A percentile compares a stretch with the other conserved stretches of the same genome.
Evolutionary conservation across 805 yeast species (phyloP).

Genomic region (Pichia heedii): DNA sequence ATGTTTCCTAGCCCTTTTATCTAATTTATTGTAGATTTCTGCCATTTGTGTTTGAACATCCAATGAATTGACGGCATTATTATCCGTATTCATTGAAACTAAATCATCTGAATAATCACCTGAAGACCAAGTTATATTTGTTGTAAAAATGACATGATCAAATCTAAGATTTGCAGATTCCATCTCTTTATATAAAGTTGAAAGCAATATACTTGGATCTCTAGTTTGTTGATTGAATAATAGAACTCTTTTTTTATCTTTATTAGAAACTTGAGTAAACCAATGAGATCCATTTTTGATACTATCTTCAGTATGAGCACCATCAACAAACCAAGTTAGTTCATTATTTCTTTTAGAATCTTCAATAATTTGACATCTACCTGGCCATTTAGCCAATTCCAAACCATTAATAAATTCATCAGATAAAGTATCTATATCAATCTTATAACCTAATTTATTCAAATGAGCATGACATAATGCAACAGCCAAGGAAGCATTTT

Average conservation of each 20-base stretch:
- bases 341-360: conserved; percentile 30
- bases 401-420: conserved; percentile 50
- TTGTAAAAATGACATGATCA: conserved; percentile 75
- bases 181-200: conserved; percentile 39
- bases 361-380: conserved; percentile 73
- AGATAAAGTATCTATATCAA: conserved; percentile 33
- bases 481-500: conserved; percentile 84
- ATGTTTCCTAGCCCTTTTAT: conserved; percentile 32
- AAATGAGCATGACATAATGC: conserved; percentile 59
- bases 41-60: conserved; percentile 73
- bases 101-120: conserved; percentile 77
- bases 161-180: conserved; percentile 36
- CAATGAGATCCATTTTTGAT: conserved; percentile 74
- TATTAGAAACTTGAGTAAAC: conserved; percentile 41
- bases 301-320: conserved; percentile 92
- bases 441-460: conserved; percentile 34
- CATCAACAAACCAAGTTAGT: conserved; percentile 81
- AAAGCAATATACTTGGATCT: conserved; percentile 62
- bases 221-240: conserved; percentile 93
- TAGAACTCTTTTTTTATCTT: conserved; percentile 36
- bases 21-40: conserved; percentile 54
- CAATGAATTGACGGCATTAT: conserved; percentile 68
- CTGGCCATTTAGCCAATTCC: conserved; percentile 77
- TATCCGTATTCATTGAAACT: conserved; percentile 76
- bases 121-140: conserved; percentile 84